Conservation (phyloP, 257 asterid species). For the Fraxinus anomala region DNA sequence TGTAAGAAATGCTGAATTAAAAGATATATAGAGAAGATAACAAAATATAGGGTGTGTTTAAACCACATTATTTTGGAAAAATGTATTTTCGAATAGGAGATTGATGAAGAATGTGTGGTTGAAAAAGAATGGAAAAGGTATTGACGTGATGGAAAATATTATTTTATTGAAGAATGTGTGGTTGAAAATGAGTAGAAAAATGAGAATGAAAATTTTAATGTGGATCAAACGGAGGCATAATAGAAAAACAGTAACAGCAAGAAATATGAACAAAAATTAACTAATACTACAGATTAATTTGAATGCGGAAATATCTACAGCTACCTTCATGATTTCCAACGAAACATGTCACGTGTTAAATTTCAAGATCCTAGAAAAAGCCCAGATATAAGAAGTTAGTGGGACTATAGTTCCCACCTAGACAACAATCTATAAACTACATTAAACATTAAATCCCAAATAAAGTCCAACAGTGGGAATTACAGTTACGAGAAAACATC, state of each 20-base stretch:
- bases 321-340: background rate
- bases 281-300: background rate
- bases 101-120: too few relatives aligned
- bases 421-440: background rate
- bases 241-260: background rate
- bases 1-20: conserved; percentile 14
- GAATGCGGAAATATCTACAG: background rate
- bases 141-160: too few relatives aligned
- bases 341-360: background rate
- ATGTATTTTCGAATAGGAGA: too few relatives aligned
- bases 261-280: background rate
- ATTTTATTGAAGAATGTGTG: too few relatives aligned
- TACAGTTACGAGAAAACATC: background rate
- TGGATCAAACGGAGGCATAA: too few relatives aligned
- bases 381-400: background rate
- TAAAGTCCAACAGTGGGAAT: background rate
- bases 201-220: too few relatives aligned
- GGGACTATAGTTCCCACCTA: background rate
- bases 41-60: background rate
- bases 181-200: too few relatives aligned
- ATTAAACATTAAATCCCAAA: background rate
- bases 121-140: too few relatives aligned
- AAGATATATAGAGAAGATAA: background rate
- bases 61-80: too few relatives aligned
- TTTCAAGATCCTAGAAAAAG: background rate